Conservation (phyloP, 495 filamentous ascomycete genomes). For the Neurospora discreta region DNA sequence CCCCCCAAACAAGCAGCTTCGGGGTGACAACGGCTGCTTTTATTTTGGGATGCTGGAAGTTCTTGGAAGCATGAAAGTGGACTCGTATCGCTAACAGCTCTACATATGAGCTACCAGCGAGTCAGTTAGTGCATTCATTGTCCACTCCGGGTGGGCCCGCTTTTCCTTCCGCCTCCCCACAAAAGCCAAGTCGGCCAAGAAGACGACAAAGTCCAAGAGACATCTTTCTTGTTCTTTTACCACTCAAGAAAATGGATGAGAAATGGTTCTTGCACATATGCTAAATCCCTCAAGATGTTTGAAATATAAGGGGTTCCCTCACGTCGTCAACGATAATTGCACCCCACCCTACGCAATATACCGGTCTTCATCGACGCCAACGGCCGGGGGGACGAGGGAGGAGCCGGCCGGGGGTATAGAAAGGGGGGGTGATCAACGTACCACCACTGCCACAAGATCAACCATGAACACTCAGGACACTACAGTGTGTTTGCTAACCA, state of each 20-base stretch:
- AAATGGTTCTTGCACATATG: too few species aligned
- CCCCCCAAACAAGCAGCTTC: too few species aligned
- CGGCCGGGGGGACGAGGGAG: background rate
- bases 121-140: background rate
- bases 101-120: background rate
- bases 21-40: background rate
- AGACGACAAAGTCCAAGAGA: too few species aligned
- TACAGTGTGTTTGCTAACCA: background rate
- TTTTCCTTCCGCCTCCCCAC: too few species aligned
- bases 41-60: too few species aligned
- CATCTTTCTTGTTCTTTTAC: too few species aligned
- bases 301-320: background rate
- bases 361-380: background rate
- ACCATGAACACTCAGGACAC: background rate
- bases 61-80: background rate
- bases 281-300: too few species aligned
- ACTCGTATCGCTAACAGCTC: too few species aligned
- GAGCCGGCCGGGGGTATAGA: background rate
- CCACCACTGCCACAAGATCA: background rate
- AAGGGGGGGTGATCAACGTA: background rate
- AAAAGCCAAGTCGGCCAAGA: too few species aligned
- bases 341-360: background rate
- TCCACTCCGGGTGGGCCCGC: too few species aligned
- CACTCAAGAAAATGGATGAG: background rate
- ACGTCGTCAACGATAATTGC: background rate